Conservation (phyloP, 2,329 filamentous ascomycete genomes). For the Parascedosporium putredinis region DNA sequence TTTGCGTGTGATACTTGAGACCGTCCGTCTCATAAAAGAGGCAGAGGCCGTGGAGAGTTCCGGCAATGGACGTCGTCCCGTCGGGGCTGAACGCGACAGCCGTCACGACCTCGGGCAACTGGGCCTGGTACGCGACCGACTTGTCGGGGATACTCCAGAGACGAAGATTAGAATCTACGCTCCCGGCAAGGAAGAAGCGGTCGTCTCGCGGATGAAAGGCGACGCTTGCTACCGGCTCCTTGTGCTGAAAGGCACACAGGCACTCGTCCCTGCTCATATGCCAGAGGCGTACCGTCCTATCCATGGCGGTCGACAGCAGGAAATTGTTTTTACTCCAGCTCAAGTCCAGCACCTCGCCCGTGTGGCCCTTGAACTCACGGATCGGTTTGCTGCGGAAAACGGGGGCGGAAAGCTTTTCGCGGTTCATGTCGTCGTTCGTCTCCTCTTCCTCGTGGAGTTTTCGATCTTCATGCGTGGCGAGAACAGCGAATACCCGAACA, state of each 20-base stretch:
- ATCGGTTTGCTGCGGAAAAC: conserved; percentile 75
- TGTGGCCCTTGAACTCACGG: conserved; percentile 74
- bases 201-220: conserved; percentile 92
- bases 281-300: conserved; percentile 93
- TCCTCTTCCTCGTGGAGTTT: conserved; percentile 63
- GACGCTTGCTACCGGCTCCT: conserved; percentile 89
- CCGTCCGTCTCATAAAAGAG: conserved; percentile 91
- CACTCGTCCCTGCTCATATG: conserved; percentile 79
- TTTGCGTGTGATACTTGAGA: conserved; percentile 70
- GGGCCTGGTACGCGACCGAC: conserved; percentile 70
- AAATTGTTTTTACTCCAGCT: conserved; percentile 99
- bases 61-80: conserved; percentile 80
- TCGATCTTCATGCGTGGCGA: conserved; percentile 73
- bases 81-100: conserved; percentile 91
- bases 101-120: conserved; percentile 79
- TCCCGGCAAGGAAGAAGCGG: conserved; percentile 91
- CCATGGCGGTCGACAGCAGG: conserved; percentile 89
- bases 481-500: conserved; percentile 80
- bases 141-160: conserved; percentile 98
- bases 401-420: conserved; percentile 67
- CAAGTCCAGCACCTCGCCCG: conserved; percentile 75
- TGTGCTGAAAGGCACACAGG: conserved; percentile 87
- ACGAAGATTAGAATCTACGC: conserved; percentile 75
- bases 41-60: conserved; percentile 74
- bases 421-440: conserved; percentile 26